A percentile compares a stretch with the other conserved stretches of the same genome.
These are phyloP conservation scores for Insectozyma bohioensis DNA, from an alignment of 1,139 yeast species.

Conservation along the genomic window DNA sequence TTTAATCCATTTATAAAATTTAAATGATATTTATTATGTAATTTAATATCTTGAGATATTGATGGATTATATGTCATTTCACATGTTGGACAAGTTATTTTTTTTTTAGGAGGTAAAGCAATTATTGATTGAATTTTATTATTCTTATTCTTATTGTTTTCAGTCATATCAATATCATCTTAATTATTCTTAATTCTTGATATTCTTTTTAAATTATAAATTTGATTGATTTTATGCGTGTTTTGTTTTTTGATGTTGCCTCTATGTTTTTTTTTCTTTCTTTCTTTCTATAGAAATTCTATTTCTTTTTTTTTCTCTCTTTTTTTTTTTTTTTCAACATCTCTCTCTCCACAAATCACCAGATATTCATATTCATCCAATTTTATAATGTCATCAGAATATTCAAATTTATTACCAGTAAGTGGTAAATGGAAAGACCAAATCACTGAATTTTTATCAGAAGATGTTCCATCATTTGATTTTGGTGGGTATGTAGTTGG, in stretches of 20 bases:
- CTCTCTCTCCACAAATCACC: conserved; percentile 2
- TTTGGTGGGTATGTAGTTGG: conserved; percentile 97
- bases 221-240: no score
- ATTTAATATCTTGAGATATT: conserved; percentile 41
- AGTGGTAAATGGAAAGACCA: conserved; percentile 79
- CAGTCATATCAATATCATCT: conserved; percentile 2
- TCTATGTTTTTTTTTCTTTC: conserved; percentile 1
- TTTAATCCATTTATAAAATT: conserved; percentile 47
- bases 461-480: conserved; percentile 92
- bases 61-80: conserved; percentile 58
- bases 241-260: no score
- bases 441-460: conserved; percentile 72
- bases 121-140: conserved; percentile 18
- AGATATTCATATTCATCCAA: conserved; percentile 1
- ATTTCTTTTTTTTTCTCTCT: conserved; percentile 2
- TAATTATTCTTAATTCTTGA: neutral
- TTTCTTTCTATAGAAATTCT: neutral
- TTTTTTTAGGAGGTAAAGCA: conserved; percentile 11
- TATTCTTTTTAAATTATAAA: no score
- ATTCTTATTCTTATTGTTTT: conserved; percentile 2
- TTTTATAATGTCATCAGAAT: conserved; percentile 22
- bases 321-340: conserved; percentile 3
- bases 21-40: conserved; percentile 51
- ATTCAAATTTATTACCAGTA: conserved; percentile 64
- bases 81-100: conserved; percentile 51